These are phyloP conservation scores for Pyracantha coccinea DNA, from an alignment of 331 rosid genomes.

Conservation along the genomic window DNA sequence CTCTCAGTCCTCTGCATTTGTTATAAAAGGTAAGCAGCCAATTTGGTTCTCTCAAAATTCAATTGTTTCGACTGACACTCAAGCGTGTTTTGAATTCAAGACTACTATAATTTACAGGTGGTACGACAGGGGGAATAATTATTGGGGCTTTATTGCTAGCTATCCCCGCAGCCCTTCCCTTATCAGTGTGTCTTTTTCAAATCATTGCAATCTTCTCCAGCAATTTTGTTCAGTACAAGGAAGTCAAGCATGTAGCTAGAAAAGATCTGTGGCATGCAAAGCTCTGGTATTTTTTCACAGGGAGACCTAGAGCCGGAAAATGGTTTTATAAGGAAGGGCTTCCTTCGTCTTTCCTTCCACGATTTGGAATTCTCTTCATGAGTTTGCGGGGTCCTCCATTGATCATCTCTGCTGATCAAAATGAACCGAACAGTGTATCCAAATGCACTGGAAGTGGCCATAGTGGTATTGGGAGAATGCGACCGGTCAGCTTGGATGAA, in stretches of 20 bases:
- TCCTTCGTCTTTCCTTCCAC: conserved; percentile 38
- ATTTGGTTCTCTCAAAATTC: background rate
- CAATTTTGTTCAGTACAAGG: conserved; percentile 38
- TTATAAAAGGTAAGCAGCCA: conserved; percentile 32
- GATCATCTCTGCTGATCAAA: conserved; percentile 28
- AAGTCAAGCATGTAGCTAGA: conserved; percentile 23
- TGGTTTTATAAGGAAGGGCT: conserved; percentile 46
- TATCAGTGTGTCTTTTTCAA: conserved; percentile 45
- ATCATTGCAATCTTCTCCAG: conserved; percentile 37
- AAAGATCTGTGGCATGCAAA: conserved; percentile 35
- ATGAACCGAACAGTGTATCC: conserved; percentile 29
- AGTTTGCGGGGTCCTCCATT: conserved; percentile 40
- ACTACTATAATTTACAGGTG: conserved; percentile 38
- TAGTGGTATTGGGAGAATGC: conserved; percentile 31
- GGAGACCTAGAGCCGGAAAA: conserved; percentile 39
- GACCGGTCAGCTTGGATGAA: conserved; percentile 29
- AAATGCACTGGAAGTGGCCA: conserved; percentile 33
- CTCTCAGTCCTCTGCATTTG: conserved; percentile 55
- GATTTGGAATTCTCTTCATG: conserved; percentile 51
- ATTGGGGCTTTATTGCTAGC: conserved; percentile 48
- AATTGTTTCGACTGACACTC: background rate
- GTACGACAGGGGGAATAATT: conserved; percentile 49
- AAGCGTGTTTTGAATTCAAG: conserved; percentile 3
- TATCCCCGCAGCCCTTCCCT: conserved; percentile 47
- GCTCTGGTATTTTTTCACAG: conserved; percentile 32